Conservation (phyloP, 129 eudicot species). For the Solidago caesia region DNA sequence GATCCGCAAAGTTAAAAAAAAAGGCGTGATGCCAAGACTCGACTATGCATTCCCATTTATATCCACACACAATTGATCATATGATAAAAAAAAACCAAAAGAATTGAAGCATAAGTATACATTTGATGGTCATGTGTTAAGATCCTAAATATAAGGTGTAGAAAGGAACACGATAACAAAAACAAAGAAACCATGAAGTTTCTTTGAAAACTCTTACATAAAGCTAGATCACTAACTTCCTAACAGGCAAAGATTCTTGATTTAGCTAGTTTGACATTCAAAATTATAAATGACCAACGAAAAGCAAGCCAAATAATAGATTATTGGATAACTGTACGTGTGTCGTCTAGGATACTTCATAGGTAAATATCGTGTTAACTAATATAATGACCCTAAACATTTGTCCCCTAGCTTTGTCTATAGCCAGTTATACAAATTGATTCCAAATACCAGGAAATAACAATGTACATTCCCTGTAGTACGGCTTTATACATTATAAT, state of each 20-base stretch:
- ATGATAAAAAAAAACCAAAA: slow-evolving; percentile 12
- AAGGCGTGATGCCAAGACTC: slow-evolving; percentile 5
- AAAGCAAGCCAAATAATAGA: neutral
- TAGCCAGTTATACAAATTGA: neutral
- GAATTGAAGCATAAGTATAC: slow-evolving; percentile 8
- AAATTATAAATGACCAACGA: neutral
- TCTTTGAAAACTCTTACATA: neutral
- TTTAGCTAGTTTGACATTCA: slow-evolving; percentile 14
- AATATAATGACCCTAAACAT: neutral
- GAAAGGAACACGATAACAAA: neutral
- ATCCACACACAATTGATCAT: neutral
- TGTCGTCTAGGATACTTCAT: neutral
- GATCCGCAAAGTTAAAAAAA: slow-evolving; percentile 5
- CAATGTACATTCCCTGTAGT: too few relatives aligned
- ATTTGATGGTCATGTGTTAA: slow-evolving; percentile 17
- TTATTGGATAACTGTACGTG: neutral
- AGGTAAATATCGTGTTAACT: neutral
- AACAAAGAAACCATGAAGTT: neutral
- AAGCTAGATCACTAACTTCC: slow-evolving; percentile 16
- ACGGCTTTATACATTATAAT: too few relatives aligned
- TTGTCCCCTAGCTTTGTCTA: slow-evolving; percentile 1
- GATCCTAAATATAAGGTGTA: slow-evolving; percentile 9
- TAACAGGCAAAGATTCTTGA: slow-evolving; percentile 4
- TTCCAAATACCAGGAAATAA: too few relatives aligned
- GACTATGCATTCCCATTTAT: slow-evolving; percentile 21